Percentiles rank a stretch among this genome's conserved stretches.
phyloP scores from a whole-genome alignment of 495 filamentous ascomycete species.

The Extremus antarcticus region DNA sequence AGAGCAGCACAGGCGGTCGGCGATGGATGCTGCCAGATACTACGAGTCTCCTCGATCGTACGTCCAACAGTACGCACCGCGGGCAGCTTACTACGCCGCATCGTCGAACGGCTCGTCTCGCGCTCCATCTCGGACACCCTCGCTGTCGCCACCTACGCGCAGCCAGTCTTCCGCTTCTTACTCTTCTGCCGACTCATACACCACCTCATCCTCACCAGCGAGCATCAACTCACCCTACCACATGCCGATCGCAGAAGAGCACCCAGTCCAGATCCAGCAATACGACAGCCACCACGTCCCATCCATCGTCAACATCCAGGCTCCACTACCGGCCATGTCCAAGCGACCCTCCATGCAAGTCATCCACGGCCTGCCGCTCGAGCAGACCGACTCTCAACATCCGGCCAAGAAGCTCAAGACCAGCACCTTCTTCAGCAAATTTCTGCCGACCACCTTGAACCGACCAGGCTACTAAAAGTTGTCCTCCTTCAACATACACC shows the following conservation, averaged over 20 bases:
- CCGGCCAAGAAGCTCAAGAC: conserved; percentile 31
- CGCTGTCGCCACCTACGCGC: conserved; percentile 34
- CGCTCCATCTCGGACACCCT: conserved; percentile 29
- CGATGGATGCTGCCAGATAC: conserved; percentile 17
- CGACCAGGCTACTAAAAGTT: conserved; percentile 1
- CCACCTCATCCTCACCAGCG: conserved; percentile 18
- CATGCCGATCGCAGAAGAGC: conserved; percentile 21
- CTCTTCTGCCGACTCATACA: conserved; percentile 20
- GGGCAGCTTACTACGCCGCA: conserved; percentile 11
- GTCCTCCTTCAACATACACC: not conserved
- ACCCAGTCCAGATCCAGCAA: conserved; percentile 25
- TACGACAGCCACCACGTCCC: conserved; percentile 30
- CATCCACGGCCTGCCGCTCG: conserved; percentile 8
- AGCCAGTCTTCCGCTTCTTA: conserved; percentile 26
- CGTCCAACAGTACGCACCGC: conserved; percentile 12
- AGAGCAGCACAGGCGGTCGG: conserved; percentile 23
- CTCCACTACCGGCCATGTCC: not conserved
- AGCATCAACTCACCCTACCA: conserved; percentile 16
- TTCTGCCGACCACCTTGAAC: conserved; percentile 21
- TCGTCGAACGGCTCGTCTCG: conserved; percentile 21
- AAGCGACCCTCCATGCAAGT: conserved; percentile 1
- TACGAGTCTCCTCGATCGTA: conserved; percentile 16
- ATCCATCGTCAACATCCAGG: conserved; percentile 29
- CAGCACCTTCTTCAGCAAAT: conserved; percentile 29
- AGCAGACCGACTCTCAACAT: conserved; percentile 19